A percentile compares a stretch with the other conserved stretches of the same genome.
phyloP scores from a whole-genome alignment of 345 rosid species.

The Draba incana region DNA sequence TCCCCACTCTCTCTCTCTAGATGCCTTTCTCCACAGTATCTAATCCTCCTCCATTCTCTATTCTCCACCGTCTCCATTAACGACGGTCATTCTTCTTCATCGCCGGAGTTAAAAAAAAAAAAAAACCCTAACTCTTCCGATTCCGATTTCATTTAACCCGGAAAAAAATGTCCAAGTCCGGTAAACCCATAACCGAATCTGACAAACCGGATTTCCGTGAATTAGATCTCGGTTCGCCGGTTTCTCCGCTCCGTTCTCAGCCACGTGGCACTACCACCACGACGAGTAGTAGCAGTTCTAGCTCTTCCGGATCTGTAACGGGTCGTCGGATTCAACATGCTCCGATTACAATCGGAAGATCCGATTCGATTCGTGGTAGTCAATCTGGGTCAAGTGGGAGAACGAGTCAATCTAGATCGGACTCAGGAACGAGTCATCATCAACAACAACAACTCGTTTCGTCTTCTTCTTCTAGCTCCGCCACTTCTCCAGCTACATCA shows the following conservation, averaged over 20 bases:
- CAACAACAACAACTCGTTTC: conserved; percentile 36
- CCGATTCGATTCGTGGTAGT: conserved; percentile 46
- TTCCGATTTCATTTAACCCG: not conserved
- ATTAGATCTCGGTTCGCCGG: conserved; percentile 94
- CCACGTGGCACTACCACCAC: conserved; percentile 46
- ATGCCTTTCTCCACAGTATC: conserved; percentile 30
- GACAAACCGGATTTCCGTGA: conserved; percentile 98
- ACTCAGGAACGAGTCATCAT: conserved; percentile 42
- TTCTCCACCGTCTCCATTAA: conserved; percentile 40
- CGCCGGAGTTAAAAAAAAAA: conserved; percentile 14
- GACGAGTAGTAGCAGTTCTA: conserved; percentile 67
- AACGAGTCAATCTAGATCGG: conserved; percentile 62
- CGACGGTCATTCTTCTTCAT: conserved; percentile 18
- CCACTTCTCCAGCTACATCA: conserved; percentile 58
- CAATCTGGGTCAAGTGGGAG: conserved; percentile 49
- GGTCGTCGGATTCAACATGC: conserved; percentile 53
- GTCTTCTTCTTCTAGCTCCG: conserved; percentile 52
- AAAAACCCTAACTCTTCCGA: too few species aligned
- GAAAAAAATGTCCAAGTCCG: conserved; percentile 63
- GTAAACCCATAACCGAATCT: conserved; percentile 51
- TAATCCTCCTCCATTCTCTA: conserved; percentile 28
- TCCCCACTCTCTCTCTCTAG: conserved; percentile 51
- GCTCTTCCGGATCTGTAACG: conserved; percentile 86
- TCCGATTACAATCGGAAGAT: conserved; percentile 41
- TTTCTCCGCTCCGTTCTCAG: conserved; percentile 82